Evolutionary conservation across 306 rosid species (phyloP), one percentile per base, ranked within the genome.

Genomic region (Lathyrus tuberosus): DNA sequence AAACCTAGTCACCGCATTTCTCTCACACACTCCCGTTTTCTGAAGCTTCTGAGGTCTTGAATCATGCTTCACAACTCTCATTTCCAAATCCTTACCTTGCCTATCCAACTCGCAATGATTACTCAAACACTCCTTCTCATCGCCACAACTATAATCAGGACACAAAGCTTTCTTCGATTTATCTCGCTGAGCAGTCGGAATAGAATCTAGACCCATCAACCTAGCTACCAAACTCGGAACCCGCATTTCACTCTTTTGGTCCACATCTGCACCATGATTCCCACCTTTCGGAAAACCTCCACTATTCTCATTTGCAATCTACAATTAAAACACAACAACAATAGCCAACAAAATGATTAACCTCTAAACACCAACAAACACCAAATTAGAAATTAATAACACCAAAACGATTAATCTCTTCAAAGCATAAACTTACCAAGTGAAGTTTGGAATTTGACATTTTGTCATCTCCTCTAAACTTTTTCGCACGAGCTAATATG

Each of bases 261-360:
- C 91, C 28, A 70, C 75, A 65, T 78, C 88, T 20, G 35, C 38
- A 54, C 86, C 61, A 43, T 63, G 79, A 81, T 73, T 78, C 57
- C 81, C 84, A 43, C 83, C 76, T 78, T 81, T 89, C 10, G 92
- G 95, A 44, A 92, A 92, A 49, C 96, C 90, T 1, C 96, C 98
- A 71, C 88, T 71, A 49, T 88, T 92, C 76, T 92, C 98, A 70
- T 88, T 94, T 56, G 96, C 92, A 80, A 92, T 90, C 98, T 92
- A 69, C 65, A 31, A 62, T 79, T 22, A 56, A 64, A 71, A 71
- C 10, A 58, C 10, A 52, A 10, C 42, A 72, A 72, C 62, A 44
- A 74, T 4, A 48, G 20, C 68, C 54, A 63, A 73, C 47, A 31
- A 22, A 69, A 80, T 54, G 30, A 1, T 18, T 42, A 52, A 75